A percentile compares a stretch with the other conserved stretches of the same genome.
Conservation (phyloP, 305 asterid species). For the Lippia alba region DNA sequence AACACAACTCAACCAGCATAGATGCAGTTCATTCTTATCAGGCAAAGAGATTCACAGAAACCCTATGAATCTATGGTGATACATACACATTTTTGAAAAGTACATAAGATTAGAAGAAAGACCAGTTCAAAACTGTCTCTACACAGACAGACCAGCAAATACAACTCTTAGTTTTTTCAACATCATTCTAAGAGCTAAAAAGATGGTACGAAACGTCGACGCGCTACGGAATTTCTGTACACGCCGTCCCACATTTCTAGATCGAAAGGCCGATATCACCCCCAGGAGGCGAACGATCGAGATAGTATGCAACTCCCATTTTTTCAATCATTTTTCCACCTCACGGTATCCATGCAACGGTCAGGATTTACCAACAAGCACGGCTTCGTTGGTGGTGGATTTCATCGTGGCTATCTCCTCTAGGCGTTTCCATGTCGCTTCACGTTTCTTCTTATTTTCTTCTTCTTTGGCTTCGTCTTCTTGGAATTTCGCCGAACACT, state of each 20-base stretch:
- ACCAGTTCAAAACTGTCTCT: constrained; percentile 26
- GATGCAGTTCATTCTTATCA: too few species aligned
- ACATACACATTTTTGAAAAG: constrained; percentile 21
- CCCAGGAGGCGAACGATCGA: constrained; percentile 29
- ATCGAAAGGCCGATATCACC: constrained; percentile 38
- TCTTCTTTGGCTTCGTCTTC: constrained; percentile 65
- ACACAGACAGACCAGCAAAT: constrained; percentile 45
- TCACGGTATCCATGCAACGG: constrained; percentile 28
- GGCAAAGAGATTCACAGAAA: too few species aligned
- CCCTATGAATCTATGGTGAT: constrained; percentile 2
- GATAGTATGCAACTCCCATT: constrained; percentile 25
- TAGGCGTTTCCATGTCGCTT: constrained; percentile 74
- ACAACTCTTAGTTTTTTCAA: constrained; percentile 35
- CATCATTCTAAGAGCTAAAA: constrained; percentile 45
- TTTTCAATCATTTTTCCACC: constrained; percentile 23
- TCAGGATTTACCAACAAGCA: constrained; percentile 47
- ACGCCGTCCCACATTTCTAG: constrained; percentile 47
- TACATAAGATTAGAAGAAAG: constrained; percentile 30
- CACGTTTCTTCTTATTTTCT: constrained; percentile 59
- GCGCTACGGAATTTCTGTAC: constrained; percentile 46
- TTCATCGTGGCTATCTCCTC: constrained; percentile 74
- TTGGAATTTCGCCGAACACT: constrained; percentile 66
- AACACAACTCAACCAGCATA: too few species aligned
- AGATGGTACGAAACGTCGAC: constrained; percentile 30
- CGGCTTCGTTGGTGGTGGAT: constrained; percentile 54